These are phyloP conservation scores for Naganishia cerealis DNA, from an alignment of 1,284 basidiomycete species.

Conservation along the genomic window DNA sequence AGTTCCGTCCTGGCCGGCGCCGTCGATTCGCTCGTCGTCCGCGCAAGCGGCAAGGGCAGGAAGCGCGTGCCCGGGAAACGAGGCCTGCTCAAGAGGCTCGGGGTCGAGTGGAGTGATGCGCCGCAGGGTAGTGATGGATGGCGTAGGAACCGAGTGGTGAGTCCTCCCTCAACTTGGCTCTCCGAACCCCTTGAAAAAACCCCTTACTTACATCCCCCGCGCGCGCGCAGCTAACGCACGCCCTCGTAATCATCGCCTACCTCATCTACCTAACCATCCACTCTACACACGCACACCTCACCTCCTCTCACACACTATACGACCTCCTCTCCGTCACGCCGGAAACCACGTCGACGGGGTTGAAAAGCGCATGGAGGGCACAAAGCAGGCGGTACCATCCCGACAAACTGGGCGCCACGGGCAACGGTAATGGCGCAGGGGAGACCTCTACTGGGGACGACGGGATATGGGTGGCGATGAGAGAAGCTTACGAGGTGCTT, in stretches of 20 bases:
- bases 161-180: neutral
- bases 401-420: constrained; percentile 13
- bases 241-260: constrained; percentile 21
- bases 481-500: constrained; percentile 23
- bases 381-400: constrained; percentile 18
- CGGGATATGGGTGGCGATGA: constrained; percentile 14
- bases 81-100: neutral
- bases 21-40: constrained; percentile 1
- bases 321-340: constrained; percentile 11
- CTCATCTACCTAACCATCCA: constrained; percentile 8
- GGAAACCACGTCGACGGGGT: neutral
- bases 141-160: constrained; percentile 18
- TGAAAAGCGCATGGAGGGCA: constrained; percentile 21
- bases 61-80: neutral
- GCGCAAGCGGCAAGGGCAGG: neutral
- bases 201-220: neutral
- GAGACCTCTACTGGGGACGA: too few species aligned
- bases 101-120: constrained; percentile 10
- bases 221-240: neutral
- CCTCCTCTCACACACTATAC: neutral
- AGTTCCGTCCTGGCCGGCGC: neutral
- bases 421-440: neutral
- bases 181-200: neutral
- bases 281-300: neutral
- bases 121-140: constrained; percentile 10